phyloP scores from a whole-genome alignment of 345 rosid species.

The Isatis tinctoria region DNA sequence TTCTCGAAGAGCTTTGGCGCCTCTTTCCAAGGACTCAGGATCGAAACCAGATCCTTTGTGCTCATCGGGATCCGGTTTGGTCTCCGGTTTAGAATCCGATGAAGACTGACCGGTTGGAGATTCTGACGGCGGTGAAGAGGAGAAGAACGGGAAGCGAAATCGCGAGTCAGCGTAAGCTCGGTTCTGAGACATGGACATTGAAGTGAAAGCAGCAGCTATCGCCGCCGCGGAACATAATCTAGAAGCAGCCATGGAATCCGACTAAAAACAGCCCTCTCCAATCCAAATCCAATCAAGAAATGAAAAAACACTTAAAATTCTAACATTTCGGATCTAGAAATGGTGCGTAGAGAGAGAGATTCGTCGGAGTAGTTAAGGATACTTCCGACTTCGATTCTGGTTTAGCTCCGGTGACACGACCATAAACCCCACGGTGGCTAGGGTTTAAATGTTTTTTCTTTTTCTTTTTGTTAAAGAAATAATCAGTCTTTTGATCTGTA shows the following conservation, averaged over 20 bases:
- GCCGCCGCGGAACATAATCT: slow-evolving; percentile 56
- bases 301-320: not conserved
- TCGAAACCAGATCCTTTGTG: slow-evolving; percentile 75
- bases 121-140: slow-evolving; percentile 37
- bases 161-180: slow-evolving; percentile 55
- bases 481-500: too few species aligned
- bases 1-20: slow-evolving; percentile 87
- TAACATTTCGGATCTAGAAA: not conserved
- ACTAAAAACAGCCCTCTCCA: too few species aligned
- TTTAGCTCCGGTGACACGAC: not conserved
- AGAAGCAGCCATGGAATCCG: slow-evolving; percentile 55
- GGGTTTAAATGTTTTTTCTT: slow-evolving; percentile 2
- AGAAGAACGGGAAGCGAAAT: slow-evolving; percentile 55
- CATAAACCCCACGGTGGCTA: slow-evolving; percentile 44
- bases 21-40: slow-evolving; percentile 93
- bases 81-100: slow-evolving; percentile 31
- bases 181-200: slow-evolving; percentile 45
- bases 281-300: not conserved
- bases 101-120: slow-evolving; percentile 37
- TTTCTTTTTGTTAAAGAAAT: too few species aligned
- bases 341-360: not conserved
- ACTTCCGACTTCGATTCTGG: too few species aligned
- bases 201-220: slow-evolving; percentile 50
- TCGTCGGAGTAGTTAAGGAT: too few species aligned
- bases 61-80: slow-evolving; percentile 51